Conservation (phyloP, 345 rosid genomes). For the Citrus reticulata region DNA sequence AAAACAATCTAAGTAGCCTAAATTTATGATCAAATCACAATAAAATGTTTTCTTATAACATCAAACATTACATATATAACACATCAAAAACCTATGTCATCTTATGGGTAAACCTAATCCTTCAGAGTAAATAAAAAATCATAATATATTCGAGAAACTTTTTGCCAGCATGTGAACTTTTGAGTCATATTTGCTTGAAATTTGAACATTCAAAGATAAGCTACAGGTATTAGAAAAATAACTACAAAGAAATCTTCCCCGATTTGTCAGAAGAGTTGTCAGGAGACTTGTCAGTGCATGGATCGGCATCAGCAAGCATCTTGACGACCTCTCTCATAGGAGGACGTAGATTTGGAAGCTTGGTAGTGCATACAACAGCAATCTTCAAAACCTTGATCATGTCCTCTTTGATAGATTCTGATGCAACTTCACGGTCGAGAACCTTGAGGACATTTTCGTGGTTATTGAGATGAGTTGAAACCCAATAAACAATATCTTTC, state of each 20-base stretch:
- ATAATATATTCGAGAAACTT: background rate
- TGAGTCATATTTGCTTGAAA: background rate
- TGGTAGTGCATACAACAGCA: slow-evolving; percentile 68
- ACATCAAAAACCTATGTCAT: background rate
- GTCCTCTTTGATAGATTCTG: slow-evolving; percentile 35
- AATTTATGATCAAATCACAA: background rate
- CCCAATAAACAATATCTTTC: slow-evolving; percentile 75
- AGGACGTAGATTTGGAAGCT: slow-evolving; percentile 75
- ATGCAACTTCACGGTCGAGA: slow-evolving; percentile 46
- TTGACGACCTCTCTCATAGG: slow-evolving; percentile 77
- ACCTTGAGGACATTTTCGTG: slow-evolving; percentile 44
- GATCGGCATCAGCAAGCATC: slow-evolving; percentile 73
- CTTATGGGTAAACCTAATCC: background rate
- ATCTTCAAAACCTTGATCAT: slow-evolving; percentile 72
- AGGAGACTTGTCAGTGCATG: slow-evolving; percentile 29
- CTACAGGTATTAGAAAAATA: background rate
- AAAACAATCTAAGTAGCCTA: background rate
- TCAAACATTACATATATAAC: background rate
- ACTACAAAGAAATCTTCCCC: slow-evolving; percentile 16
- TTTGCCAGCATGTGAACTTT: background rate
- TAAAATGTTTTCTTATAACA: background rate
- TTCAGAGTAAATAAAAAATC: background rate
- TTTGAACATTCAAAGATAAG: background rate
- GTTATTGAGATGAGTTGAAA: slow-evolving; percentile 48
- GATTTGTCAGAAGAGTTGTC: slow-evolving; percentile 21